Evolutionary conservation across 2,329 filamentous ascomycete species (phyloP), one percentile per base, ranked within the genome.

Genomic region (Xenosphaeropsis pyriputrescens): DNA sequence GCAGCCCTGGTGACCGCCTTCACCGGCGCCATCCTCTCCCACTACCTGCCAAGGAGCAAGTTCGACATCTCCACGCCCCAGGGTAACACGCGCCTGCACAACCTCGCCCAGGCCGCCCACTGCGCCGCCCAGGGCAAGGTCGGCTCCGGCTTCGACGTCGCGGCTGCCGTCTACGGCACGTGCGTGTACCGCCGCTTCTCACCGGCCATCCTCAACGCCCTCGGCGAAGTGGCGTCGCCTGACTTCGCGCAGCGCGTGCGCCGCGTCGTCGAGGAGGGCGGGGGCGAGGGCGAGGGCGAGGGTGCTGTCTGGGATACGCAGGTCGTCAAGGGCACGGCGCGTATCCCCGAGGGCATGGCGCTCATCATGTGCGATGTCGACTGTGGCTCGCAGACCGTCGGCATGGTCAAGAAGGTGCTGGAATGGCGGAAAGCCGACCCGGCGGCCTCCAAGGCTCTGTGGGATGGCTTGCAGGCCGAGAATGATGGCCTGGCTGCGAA

Each of bases 101-200:
- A 96, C 59, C 76, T 98, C 36, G 81, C 89, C 0, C 91, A 98
- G 64, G 83, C 84, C 1, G 80, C 85, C 4, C 91, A 98, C 62
- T 95, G 89, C 55, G 85, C 89, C 1, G 91, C 91, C 0, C 91
- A 98, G 62, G 91, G 91, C 17, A 98, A 98, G 60, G 79, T 98
- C 14, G 91, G 91, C 36, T 91, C 83, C 1, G 91, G 91, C 15
- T 98, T 98, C 56, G 91, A 98, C 55, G 82, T 98, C 37, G 91
- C 89, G 0, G 79, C 83, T 18, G 91, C 91, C 14, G 85, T 94
- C 13, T 95, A 85, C 57, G 91, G 91, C 13, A 88, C 84, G 13
- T 94, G 85, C 56, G 66, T 82, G 9, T 98, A 98, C 67, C 74
- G 81, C 15, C 79, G 91, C n/a, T 98, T 98, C 63, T 89, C 84